phyloP scores from a whole-genome alignment of 1,284 basidiomycete species.

The Athelia psychrophila region DNA sequence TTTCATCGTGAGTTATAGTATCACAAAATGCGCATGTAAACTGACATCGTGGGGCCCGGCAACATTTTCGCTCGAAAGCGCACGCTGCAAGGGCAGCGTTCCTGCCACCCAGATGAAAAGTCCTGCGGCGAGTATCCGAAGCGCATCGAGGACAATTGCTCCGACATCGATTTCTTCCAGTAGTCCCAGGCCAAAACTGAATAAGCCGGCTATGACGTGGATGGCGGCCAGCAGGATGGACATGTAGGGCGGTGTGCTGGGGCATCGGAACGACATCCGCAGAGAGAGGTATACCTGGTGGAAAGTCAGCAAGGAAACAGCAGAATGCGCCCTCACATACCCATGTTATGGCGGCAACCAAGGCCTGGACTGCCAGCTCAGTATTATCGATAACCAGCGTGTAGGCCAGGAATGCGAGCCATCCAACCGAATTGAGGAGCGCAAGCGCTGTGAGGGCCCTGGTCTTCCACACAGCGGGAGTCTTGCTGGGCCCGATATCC shows the following conservation, averaged over 20 bases:
- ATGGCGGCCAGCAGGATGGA: conserved; percentile 42
- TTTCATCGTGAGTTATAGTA: conserved; percentile 2
- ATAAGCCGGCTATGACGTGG: conserved; percentile 30
- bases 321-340: conserved; percentile 26
- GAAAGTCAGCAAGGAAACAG: background rate
- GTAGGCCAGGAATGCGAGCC: conserved; percentile 33
- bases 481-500: conserved; percentile 25
- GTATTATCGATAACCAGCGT: conserved; percentile 22
- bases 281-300: conserved; percentile 42
- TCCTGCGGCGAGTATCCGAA: conserved; percentile 31
- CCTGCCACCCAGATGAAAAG: conserved; percentile 49
- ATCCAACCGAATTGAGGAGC: conserved; percentile 27
- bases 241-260: conserved; percentile 50
- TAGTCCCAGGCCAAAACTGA: conserved; percentile 29
- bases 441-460: conserved; percentile 35
- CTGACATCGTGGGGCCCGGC: conserved; percentile 45
- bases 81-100: conserved; percentile 45
- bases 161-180: conserved; percentile 12
- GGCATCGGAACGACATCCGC: conserved; percentile 36
- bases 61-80: conserved; percentile 43
- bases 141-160: conserved; percentile 22
- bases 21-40: background rate
- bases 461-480: conserved; percentile 27
- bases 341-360: conserved; percentile 38
- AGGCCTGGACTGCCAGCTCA: conserved; percentile 15